These are phyloP conservation scores for Phlegmacium glaucopus DNA, from an alignment of 768 basidiomycete species.

Conservation along the genomic window DNA sequence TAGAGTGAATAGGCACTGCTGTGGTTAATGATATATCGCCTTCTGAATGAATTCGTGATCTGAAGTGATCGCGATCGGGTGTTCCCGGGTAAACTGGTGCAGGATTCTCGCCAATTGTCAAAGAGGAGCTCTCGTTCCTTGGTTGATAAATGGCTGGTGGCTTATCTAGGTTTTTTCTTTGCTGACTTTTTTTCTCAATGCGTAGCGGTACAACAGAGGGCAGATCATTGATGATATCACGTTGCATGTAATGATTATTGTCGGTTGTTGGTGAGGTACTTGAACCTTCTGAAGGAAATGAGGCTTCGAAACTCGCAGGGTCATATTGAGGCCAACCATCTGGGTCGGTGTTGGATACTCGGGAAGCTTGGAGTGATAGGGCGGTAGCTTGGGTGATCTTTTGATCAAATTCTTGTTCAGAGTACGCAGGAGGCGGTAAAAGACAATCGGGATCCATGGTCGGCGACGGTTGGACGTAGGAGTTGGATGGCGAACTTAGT, in stretches of 20 bases:
- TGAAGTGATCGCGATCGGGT: background rate
- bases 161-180: slow-evolving; percentile 1
- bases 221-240: background rate
- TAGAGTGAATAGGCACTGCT: background rate
- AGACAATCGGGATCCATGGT: slow-evolving; percentile 14
- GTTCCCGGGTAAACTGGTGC: no score
- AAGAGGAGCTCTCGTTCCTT: background rate
- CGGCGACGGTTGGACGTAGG: slow-evolving; percentile 1
- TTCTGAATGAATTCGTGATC: no score
- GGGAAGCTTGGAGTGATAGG: slow-evolving; percentile 32
- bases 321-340: slow-evolving; percentile 53
- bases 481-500: slow-evolving; percentile 4
- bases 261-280: background rate
- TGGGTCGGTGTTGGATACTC: slow-evolving; percentile 25
- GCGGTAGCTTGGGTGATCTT: slow-evolving; percentile 44
- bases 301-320: slow-evolving; percentile 21
- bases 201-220: slow-evolving; percentile 18
- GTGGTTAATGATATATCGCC: background rate
- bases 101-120: no score
- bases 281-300: background rate
- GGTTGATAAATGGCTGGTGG: no score
- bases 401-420: slow-evolving; percentile 49
- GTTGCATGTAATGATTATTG: background rate
- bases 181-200: slow-evolving; percentile 21
- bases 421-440: slow-evolving; percentile 43